Conservation (phyloP, 768 basidiomycete species). For the Lactifluus hygrophoroides region DNA sequence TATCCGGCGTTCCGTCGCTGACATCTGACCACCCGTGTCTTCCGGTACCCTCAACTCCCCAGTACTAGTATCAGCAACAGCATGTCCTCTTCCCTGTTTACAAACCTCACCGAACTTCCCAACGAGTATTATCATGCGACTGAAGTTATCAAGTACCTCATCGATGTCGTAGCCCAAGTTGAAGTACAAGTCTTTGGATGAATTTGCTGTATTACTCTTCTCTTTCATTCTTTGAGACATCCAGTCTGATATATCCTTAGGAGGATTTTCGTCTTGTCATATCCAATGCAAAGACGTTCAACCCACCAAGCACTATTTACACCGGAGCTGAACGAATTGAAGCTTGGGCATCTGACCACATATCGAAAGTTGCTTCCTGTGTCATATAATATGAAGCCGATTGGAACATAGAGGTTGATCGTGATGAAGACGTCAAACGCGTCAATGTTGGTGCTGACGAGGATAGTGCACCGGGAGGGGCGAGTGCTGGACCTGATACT, state of each 20-base stretch:
- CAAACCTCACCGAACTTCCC: neutral
- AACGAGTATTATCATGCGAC: constrained; percentile 13
- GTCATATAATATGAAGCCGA: constrained; percentile 79
- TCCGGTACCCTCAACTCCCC: neutral
- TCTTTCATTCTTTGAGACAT: neutral
- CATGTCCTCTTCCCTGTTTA: neutral
- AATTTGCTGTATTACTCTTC: constrained; percentile 52
- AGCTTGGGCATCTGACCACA: constrained; percentile 63
- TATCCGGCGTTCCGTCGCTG: neutral
- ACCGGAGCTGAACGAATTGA: constrained; percentile 68
- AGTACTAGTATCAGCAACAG: neutral
- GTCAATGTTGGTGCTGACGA: constrained; percentile 39
- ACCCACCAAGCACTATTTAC: constrained; percentile 62
- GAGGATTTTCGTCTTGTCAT: constrained; percentile 64
- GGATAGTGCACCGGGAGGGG: constrained; percentile 21
- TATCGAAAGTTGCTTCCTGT: constrained; percentile 56
- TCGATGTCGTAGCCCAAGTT: constrained; percentile 33
- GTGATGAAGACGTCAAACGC: constrained; percentile 28
- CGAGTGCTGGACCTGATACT: constrained; percentile 21
- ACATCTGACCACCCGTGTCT: neutral
- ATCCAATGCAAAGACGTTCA: constrained; percentile 67
- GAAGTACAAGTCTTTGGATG: constrained; percentile 71
- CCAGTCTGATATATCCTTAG: constrained; percentile 6
- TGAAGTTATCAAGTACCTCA: constrained; percentile 17
- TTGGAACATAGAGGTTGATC: constrained; percentile 76